These are phyloP conservation scores for Trametes cubensis DNA, from an alignment of 768 basidiomycete genomes.

Conservation along the genomic window DNA sequence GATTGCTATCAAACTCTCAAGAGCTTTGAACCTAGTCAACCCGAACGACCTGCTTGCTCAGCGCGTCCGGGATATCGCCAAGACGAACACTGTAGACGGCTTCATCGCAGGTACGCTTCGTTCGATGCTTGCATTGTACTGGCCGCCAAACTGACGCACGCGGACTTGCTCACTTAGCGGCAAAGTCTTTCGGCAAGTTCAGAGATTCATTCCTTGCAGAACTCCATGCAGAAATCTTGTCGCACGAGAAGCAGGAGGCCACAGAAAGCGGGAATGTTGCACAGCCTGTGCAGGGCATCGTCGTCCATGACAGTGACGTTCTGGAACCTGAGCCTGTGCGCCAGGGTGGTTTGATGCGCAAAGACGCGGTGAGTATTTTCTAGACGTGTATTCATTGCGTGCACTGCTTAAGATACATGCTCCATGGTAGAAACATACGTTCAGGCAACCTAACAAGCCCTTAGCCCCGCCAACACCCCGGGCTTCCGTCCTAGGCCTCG, in stretches of 20 bases:
- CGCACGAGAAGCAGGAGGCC: constrained; percentile 67
- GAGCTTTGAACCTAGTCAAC: constrained; percentile 77
- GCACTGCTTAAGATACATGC: constrained; percentile 1
- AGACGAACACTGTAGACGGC: constrained; percentile 59
- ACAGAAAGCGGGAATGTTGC: constrained; percentile 40
- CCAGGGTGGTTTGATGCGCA: constrained; percentile 75
- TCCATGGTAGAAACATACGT: constrained; percentile 68
- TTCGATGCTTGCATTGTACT: background rate
- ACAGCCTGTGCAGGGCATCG: constrained; percentile 74
- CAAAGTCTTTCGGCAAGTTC: constrained; percentile 85
- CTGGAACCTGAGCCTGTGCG: constrained; percentile 79
- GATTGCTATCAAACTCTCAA: constrained; percentile 76
- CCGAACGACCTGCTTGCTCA: constrained; percentile 83
- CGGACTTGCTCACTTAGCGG: constrained; percentile 46
- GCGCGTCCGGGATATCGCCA: constrained; percentile 80
- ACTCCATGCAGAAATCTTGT: constrained; percentile 76
- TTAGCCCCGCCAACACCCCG: constrained; percentile 79
- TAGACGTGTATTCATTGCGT: constrained; percentile 4
- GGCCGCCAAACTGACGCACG: background rate
- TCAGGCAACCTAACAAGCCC: constrained; percentile 72
- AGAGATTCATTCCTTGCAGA: constrained; percentile 76
- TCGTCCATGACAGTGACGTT: constrained; percentile 78
- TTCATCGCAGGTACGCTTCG: constrained; percentile 65
- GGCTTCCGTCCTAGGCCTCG: constrained; percentile 82
- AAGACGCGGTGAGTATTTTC: constrained; percentile 53